phyloP scores from a whole-genome alignment of 192 early-diverging fungal species.

The Linnemannia hyalina region DNA sequence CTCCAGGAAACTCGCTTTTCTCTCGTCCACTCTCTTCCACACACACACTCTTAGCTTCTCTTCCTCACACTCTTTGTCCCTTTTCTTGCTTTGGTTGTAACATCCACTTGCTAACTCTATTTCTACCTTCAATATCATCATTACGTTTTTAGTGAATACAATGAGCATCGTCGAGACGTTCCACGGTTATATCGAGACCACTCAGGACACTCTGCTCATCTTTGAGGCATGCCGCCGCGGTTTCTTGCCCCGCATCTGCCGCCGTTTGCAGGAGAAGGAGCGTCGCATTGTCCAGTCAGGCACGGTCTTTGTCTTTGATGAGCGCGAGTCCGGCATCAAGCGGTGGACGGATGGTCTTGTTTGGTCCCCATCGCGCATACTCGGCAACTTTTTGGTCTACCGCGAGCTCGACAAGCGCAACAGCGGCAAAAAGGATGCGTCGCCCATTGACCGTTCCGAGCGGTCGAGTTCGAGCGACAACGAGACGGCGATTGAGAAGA shows the following conservation, averaged over 20 bases:
- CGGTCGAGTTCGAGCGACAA: slow-evolving; percentile 37
- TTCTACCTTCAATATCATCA: background rate
- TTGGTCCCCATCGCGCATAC: slow-evolving; percentile 88
- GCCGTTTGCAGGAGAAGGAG: slow-evolving; percentile 80
- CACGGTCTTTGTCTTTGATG: slow-evolving; percentile 88
- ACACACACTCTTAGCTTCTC: background rate
- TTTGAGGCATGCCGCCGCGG: slow-evolving; percentile 84
- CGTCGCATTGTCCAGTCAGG: slow-evolving; percentile 78
- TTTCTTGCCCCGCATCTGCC: slow-evolving; percentile 73
- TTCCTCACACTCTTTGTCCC: background rate
- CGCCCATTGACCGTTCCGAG: slow-evolving; percentile 50
- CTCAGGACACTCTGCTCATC: slow-evolving; percentile 81
- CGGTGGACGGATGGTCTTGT: slow-evolving; percentile 89
- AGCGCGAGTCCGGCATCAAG: slow-evolving; percentile 85
- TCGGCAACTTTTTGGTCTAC: slow-evolving; percentile 86
- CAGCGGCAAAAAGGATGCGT: slow-evolving; percentile 63
- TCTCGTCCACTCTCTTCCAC: background rate
- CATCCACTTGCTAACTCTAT: background rate
- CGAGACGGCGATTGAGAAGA: slow-evolving; percentile 55
- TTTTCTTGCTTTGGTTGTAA: background rate
- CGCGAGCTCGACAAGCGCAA: slow-evolving; percentile 75
- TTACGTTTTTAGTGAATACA: background rate
- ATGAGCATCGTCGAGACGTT: slow-evolving; percentile 68
- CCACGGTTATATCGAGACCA: slow-evolving; percentile 77
- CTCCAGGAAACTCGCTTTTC: background rate